Conservation (phyloP, 108 stramenopile genomes). For the Parietichytrium sp. region DNA sequence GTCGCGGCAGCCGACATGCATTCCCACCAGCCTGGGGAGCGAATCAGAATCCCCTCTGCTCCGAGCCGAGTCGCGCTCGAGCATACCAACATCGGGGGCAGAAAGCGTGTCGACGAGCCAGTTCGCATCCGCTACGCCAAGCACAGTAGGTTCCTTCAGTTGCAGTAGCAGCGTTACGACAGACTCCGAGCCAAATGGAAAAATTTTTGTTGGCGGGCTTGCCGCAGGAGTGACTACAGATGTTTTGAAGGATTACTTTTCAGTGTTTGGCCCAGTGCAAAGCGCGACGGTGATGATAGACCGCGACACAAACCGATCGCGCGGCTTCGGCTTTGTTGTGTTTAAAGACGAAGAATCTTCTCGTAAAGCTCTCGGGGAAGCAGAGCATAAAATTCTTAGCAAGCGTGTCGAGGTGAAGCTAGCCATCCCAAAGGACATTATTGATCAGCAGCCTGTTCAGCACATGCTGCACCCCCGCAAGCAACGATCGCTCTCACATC, state of each 20-base stretch:
- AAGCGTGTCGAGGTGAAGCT: slow-evolving; percentile 14
- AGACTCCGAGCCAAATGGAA: background rate
- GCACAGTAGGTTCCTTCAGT: background rate
- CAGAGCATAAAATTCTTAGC: background rate
- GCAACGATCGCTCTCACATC: too few species aligned
- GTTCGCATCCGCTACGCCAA: background rate
- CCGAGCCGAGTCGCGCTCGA: background rate
- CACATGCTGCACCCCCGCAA: background rate
- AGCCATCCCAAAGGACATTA: background rate
- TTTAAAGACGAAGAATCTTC: background rate
- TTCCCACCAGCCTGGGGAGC: background rate
- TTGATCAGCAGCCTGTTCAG: background rate
- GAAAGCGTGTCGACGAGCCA: background rate
- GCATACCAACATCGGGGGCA: background rate
- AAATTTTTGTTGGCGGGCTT: slow-evolving; percentile 14
- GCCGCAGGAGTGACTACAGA: background rate
- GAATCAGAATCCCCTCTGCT: background rate
- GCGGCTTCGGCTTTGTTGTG: slow-evolving; percentile 7
- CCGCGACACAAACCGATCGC: slow-evolving; percentile 23
- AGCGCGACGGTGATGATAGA: slow-evolving; percentile 29
- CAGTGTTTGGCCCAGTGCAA: background rate
- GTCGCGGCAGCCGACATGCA: too few species aligned
- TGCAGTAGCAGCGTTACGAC: background rate
- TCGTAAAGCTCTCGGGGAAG: background rate
- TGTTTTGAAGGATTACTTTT: background rate